phyloP scores from a whole-genome alignment of 768 basidiomycete species.

The Suillus spraguei region DNA sequence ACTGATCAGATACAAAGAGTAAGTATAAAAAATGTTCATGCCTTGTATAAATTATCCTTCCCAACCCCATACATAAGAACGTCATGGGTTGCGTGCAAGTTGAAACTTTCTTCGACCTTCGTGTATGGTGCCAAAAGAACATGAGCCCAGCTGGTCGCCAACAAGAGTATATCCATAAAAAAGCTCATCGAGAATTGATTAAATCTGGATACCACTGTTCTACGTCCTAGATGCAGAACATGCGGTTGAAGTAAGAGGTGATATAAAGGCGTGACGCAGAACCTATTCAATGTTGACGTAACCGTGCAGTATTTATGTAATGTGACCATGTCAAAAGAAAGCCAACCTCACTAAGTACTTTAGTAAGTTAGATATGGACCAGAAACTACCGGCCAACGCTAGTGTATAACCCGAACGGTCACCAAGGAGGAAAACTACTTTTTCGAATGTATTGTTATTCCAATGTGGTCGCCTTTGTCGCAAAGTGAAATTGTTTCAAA shows the following conservation, averaged over 20 bases:
- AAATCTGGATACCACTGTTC: neutral
- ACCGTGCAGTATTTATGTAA: too few relatives aligned
- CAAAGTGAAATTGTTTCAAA: constrained; percentile 10
- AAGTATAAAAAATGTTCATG: neutral
- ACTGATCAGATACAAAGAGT: constrained; percentile 8
- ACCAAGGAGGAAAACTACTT: neutral
- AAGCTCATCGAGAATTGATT: constrained; percentile 19
- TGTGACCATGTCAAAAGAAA: too few relatives aligned
- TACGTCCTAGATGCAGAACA: neutral
- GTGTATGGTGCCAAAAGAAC: constrained; percentile 84
- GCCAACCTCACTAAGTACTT: neutral
- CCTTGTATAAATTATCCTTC: constrained; percentile 41
- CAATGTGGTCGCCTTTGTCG: neutral
- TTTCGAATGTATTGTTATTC: neutral
- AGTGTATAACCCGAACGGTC: neutral
- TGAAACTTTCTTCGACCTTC: constrained; percentile 98
- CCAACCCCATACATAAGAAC: constrained; percentile 73
- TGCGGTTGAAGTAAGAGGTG: too few relatives aligned
- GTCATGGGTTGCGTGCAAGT: constrained; percentile 90
- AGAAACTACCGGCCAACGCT: neutral
- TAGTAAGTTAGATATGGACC: neutral
- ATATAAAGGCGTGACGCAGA: too few relatives aligned
- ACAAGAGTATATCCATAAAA: constrained; percentile 51
- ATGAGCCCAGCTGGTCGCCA: constrained; percentile 59
- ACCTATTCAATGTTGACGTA: neutral